phyloP scores from a whole-genome alignment of 371 early-diverging fungal species.

The Mucor irregularis region DNA sequence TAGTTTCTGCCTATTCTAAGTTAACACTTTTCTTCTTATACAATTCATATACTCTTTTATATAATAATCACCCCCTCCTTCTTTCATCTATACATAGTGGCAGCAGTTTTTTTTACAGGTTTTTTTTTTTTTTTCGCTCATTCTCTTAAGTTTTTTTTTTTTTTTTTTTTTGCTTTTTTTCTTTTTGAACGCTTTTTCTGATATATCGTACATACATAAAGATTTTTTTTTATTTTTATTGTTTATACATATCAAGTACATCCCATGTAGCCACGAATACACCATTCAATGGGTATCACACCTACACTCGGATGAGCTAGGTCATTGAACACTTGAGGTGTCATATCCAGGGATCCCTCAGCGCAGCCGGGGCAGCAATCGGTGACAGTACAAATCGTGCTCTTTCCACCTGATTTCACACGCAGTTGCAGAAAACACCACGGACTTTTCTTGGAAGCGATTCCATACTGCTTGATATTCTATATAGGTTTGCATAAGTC shows the following conservation, averaged over 20 bases:
- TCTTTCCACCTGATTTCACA: constrained; percentile 36
- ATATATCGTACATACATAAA: not conserved
- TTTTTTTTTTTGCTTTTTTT: not conserved
- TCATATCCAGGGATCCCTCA: constrained; percentile 49
- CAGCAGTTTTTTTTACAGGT: too few species aligned
- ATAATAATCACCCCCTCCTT: not conserved
- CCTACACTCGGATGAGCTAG: constrained; percentile 50
- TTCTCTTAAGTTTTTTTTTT: not conserved
- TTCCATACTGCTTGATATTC: constrained; percentile 16
- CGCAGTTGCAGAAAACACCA: constrained; percentile 18
- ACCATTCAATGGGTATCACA: constrained; percentile 59
- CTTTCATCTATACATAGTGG: too few species aligned
- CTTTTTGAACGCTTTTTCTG: not conserved
- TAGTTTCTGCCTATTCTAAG: constrained; percentile 53
- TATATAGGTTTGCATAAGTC: not conserved
- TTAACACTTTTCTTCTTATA: constrained; percentile 12
- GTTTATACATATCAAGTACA: constrained; percentile 9
- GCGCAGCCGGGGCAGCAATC: constrained; percentile 37
- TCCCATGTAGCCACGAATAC: constrained; percentile 26
- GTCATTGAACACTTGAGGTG: constrained; percentile 57
- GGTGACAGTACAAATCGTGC: constrained; percentile 22
- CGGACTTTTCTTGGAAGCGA: constrained; percentile 12
- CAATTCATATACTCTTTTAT: not conserved
- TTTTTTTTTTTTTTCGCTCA: not conserved
- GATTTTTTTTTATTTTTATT: not conserved